Percentiles rank a stretch among this genome's conserved stretches.
Conservation (phyloP, 1,284 basidiomycete species). For the Sanghuangporus weigelae region DNA sequence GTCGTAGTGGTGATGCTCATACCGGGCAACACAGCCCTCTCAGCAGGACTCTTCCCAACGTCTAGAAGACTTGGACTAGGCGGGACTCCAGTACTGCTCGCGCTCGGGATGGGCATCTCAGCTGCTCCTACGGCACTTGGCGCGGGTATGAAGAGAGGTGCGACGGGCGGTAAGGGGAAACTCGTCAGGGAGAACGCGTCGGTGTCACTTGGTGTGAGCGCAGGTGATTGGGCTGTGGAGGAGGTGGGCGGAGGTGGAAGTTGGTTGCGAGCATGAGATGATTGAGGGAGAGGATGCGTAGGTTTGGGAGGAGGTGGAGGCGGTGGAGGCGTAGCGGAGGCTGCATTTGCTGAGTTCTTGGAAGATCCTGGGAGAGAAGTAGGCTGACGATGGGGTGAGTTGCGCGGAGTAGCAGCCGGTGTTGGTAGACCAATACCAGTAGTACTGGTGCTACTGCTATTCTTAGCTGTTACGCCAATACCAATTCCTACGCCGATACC, state of each 20-base stretch:
- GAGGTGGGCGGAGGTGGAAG: neutral
- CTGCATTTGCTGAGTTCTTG: neutral
- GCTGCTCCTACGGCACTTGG: conserved; percentile 1
- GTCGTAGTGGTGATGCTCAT: neutral
- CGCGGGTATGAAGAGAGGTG: conserved; percentile 1
- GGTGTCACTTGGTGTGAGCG: neutral
- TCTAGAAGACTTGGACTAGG: conserved; percentile 3
- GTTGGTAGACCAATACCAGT: conserved; percentile 10
- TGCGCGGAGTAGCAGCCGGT: conserved; percentile 11
- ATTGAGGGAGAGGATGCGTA: neutral
- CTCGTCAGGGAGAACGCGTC: conserved; percentile 1
- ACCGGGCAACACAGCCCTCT: conserved; percentile 4
- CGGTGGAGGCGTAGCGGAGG: neutral
- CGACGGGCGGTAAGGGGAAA: conserved; percentile 6
- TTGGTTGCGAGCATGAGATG: neutral
- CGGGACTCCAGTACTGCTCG: neutral
- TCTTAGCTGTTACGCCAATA: neutral
- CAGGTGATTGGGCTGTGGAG: neutral
- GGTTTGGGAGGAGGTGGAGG: neutral
- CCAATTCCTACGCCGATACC: neutral
- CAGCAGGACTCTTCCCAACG: conserved; percentile 1
- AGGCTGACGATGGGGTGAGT: neutral
- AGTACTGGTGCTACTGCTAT: neutral
- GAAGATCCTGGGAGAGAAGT: neutral
- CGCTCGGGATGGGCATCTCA: conserved; percentile 7